Evolutionary conservation across 257 asterid species (phyloP).

Genomic region (Ilex asprella): DNA sequence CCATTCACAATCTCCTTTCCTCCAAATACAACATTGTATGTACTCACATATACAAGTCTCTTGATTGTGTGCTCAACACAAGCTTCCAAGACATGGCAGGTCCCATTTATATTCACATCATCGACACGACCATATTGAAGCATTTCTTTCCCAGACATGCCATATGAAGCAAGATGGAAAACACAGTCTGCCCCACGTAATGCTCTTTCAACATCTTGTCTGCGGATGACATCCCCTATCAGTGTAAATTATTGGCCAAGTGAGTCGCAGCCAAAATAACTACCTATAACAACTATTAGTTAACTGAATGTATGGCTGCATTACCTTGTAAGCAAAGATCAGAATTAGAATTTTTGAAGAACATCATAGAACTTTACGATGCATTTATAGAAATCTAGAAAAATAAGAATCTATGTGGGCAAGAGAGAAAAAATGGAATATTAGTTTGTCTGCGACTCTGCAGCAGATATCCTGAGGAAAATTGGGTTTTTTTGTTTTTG

Average conservation of each 20-base stretch:
- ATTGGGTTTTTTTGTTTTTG: no score
- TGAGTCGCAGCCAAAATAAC: neutral
- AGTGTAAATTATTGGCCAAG: neutral
- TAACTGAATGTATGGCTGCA: no score
- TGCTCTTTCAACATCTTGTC: constrained; percentile 63
- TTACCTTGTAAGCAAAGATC: no score
- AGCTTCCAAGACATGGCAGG: constrained; percentile 75
- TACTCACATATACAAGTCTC: constrained; percentile 87
- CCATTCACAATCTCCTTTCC: constrained; percentile 84
- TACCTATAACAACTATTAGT: neutral
- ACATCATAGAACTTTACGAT: no score
- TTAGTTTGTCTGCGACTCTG: no score
- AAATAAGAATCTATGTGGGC: no score
- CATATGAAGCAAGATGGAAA: constrained; percentile 94
- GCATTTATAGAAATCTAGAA: no score
- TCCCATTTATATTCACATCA: constrained; percentile 74
- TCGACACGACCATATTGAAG: constrained; percentile 80
- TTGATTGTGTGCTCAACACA: constrained; percentile 61
- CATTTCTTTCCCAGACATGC: constrained; percentile 98
- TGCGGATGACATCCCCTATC: constrained; percentile 64
- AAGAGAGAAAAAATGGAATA: no score
- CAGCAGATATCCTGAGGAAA: no score
- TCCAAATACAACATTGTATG: constrained; percentile 79
- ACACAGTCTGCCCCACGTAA: constrained; percentile 72
- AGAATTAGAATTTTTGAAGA: no score